These are phyloP conservation scores for Xylaria sp. DNA, from an alignment of 2,329 filamentous ascomycete species.

Conservation along the genomic window DNA sequence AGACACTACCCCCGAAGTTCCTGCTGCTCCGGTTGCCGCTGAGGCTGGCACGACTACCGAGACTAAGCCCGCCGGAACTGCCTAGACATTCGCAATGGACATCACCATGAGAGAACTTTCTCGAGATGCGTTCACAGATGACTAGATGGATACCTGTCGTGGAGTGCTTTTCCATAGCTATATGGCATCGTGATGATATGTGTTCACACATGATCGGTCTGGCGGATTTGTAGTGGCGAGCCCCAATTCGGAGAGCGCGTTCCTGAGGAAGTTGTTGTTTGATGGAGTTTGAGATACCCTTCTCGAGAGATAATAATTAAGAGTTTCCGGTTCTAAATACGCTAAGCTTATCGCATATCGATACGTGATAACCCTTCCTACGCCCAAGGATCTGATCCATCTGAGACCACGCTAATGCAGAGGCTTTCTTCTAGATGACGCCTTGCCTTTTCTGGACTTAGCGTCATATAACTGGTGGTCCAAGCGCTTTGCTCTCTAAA, in stretches of 20 bases:
- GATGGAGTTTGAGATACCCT: conserved; percentile 45
- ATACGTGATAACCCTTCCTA: conserved; percentile 21
- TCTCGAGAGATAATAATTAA: conserved; percentile 37
- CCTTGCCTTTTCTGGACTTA: conserved; percentile 23
- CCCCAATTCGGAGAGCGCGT: conserved; percentile 33
- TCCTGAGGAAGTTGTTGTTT: conserved; percentile 40
- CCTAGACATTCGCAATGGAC: conserved; percentile 13
- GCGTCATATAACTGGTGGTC: background rate
- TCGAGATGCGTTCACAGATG: conserved; percentile 13
- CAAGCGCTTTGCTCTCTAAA: conserved; percentile 1
- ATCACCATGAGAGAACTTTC: conserved; percentile 2
- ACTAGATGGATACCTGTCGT: conserved; percentile 15
- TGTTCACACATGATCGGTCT: background rate
- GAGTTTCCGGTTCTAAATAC: conserved; percentile 20
- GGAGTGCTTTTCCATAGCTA: conserved; percentile 16
- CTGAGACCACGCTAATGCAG: conserved; percentile 19
- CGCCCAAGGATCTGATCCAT: background rate
- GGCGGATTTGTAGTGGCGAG: conserved; percentile 8
- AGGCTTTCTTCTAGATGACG: conserved; percentile 4
- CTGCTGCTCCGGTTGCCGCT: conserved; percentile 16
- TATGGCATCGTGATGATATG: conserved; percentile 7
- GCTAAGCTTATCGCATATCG: conserved; percentile 33
- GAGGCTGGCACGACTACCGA: conserved; percentile 21
- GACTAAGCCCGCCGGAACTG: conserved; percentile 26
- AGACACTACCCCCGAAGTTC: conserved; percentile 34